These are phyloP conservation scores for Fusarium citri DNA, from an alignment of 2,329 filamentous ascomycete species.

Conservation along the genomic window DNA sequence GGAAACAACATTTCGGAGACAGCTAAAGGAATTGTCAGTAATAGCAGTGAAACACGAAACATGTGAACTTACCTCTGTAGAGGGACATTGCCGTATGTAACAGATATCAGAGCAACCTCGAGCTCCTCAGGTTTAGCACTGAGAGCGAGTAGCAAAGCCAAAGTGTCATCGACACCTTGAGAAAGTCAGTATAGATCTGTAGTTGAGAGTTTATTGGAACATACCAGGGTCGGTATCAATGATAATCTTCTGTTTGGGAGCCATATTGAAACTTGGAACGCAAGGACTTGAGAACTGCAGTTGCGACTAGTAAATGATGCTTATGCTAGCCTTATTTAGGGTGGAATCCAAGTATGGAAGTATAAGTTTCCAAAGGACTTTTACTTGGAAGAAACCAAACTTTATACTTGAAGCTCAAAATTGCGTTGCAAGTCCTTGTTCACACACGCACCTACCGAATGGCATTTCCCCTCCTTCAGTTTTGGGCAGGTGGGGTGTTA, in stretches of 20 bases:
- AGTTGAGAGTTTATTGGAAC: slow-evolving; percentile 5
- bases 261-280: slow-evolving; percentile 56
- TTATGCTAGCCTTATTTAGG: not conserved
- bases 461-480: slow-evolving; percentile 42
- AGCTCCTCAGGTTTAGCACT: slow-evolving; percentile 85
- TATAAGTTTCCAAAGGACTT: not conserved
- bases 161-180: slow-evolving; percentile 85
- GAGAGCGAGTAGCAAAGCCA: slow-evolving; percentile 88
- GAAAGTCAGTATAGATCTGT: not conserved
- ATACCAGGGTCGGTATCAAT: slow-evolving; percentile 94
- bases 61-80: slow-evolving; percentile 73
- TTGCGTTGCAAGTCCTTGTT: slow-evolving; percentile 11
- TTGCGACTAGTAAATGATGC: not conserved
- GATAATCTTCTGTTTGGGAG: slow-evolving; percentile 81
- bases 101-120: slow-evolving; percentile 84
- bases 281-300: not conserved
- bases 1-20: slow-evolving; percentile 87
- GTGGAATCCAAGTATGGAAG: not conserved
- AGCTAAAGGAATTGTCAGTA: slow-evolving; percentile 61
- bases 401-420: slow-evolving; percentile 7
- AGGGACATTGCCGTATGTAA: slow-evolving; percentile 95
- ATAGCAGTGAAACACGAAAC: not conserved
- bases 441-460: slow-evolving; percentile 2
- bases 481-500: slow-evolving; percentile 42
- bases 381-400: not conserved